A percentile compares a stretch with the other conserved stretches of the same genome.
Conservation (phyloP, 768 basidiomycete genomes). For the Leucosporidium scottii region DNA sequence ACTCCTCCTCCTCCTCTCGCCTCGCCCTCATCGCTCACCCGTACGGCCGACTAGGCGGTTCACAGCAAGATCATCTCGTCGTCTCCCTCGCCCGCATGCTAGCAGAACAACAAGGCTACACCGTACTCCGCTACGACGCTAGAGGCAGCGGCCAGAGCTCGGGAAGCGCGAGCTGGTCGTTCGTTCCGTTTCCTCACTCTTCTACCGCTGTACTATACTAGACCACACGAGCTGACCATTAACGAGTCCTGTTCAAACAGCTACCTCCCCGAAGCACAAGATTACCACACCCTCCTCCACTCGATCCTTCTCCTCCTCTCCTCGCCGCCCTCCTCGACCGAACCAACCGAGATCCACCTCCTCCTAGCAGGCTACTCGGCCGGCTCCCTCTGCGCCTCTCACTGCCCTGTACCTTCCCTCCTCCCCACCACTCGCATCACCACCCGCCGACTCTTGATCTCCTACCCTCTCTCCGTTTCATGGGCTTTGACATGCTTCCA, state of each 20-base stretch:
- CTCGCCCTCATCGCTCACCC: slow-evolving; percentile 25
- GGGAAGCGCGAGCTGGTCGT: slow-evolving; percentile 21
- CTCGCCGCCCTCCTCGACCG: background rate
- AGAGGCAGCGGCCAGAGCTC: slow-evolving; percentile 9
- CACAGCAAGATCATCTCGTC: slow-evolving; percentile 16
- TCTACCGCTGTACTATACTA: no score
- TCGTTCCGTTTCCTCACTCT: slow-evolving; percentile 8
- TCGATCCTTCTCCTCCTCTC: no score
- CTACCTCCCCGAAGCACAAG: no score
- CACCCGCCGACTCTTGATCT: slow-evolving; percentile 31
- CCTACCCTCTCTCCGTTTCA: slow-evolving; percentile 35
- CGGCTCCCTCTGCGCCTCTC: slow-evolving; percentile 29
- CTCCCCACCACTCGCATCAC: background rate
- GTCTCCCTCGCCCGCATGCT: background rate
- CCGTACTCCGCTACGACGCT: slow-evolving; percentile 10
- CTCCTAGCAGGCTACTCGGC: slow-evolving; percentile 34
- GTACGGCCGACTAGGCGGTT: slow-evolving; percentile 13
- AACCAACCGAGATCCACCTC: background rate
- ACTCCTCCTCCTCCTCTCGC: no score
- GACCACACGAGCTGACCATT: no score
- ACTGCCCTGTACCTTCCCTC: slow-evolving; percentile 5
- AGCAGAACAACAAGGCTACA: background rate
- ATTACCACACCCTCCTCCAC: no score
- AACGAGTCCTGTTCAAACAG: no score
- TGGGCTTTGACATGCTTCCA: slow-evolving; percentile 33